These are phyloP conservation scores for Colletotrichum sp. DNA, from an alignment of 2,329 filamentous ascomycete species.

Conservation along the genomic window DNA sequence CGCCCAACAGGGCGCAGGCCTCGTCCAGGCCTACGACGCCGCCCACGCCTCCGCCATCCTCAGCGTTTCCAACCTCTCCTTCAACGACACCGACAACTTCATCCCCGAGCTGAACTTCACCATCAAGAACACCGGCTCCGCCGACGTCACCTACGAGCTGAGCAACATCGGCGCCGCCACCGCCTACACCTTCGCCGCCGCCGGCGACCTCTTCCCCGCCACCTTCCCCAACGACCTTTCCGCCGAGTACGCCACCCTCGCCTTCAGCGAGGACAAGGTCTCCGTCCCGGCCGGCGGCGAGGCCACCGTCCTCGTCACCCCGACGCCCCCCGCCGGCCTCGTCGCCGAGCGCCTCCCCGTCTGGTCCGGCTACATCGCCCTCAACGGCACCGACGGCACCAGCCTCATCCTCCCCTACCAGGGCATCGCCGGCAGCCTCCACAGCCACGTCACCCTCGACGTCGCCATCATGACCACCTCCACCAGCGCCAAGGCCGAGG, in stretches of 20 bases:
- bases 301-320: constrained; percentile 51
- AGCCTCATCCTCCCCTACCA: constrained; percentile 45
- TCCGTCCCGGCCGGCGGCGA: constrained; percentile 46
- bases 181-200: constrained; percentile 54
- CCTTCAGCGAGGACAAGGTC: constrained; percentile 47
- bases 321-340: constrained; percentile 42
- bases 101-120: constrained; percentile 53
- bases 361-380: constrained; percentile 46
- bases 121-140: constrained; percentile 58
- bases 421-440: constrained; percentile 41
- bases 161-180: constrained; percentile 56
- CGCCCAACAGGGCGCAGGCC: constrained; percentile 64
- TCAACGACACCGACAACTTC: constrained; percentile 69
- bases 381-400: constrained; percentile 44
- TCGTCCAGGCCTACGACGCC: constrained; percentile 65
- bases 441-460: constrained; percentile 39
- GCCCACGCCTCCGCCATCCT: constrained; percentile 59
- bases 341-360: constrained; percentile 41
- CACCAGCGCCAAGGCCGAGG: constrained; percentile 29
- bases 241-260: constrained; percentile 45
- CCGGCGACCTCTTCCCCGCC: constrained; percentile 37
- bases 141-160: constrained; percentile 56
- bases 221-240: constrained; percentile 51
- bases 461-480: constrained; percentile 39
- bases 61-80: constrained; percentile 61